phyloP scores from a whole-genome alignment of 2,329 filamentous ascomycete genomes.

The Bretziella fagacearum region DNA sequence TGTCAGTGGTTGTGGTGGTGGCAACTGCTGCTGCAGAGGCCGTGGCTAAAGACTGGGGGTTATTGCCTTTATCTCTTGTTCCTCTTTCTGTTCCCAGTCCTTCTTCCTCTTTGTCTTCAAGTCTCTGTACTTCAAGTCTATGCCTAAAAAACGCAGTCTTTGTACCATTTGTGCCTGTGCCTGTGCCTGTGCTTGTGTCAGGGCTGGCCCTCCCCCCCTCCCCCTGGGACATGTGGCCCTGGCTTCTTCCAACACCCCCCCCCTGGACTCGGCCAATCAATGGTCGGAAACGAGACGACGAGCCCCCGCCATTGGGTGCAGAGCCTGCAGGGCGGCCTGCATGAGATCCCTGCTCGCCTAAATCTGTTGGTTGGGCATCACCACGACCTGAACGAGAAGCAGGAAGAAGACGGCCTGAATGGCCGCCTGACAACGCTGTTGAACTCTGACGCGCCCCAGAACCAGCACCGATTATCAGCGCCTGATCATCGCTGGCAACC shows the following conservation, averaged over 20 bases:
- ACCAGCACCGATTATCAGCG: neutral
- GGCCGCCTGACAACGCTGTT: neutral
- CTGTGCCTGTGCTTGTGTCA: neutral
- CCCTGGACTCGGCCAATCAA: neutral
- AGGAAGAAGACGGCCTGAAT: neutral
- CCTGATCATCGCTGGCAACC: neutral
- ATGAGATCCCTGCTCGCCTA: constrained; percentile 6
- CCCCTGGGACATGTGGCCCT: neutral
- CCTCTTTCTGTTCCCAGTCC: neutral
- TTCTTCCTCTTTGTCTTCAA: neutral
- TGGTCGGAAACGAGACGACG: neutral
- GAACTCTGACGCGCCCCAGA: neutral
- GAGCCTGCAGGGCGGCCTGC: constrained; percentile 7
- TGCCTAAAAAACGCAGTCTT: constrained; percentile 14
- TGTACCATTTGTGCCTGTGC: constrained; percentile 2
- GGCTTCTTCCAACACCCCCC: neutral
- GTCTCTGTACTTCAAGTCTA: constrained; percentile 6
- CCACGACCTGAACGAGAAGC: constrained; percentile 2
- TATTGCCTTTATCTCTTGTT: constrained; percentile 5
- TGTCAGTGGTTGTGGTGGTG: neutral
- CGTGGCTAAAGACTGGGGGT: neutral
- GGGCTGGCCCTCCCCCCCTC: constrained; percentile 5
- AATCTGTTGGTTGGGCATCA: constrained; percentile 19
- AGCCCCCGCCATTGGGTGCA: constrained; percentile 6
- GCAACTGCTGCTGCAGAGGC: neutral